Evolutionary conservation across 495 filamentous ascomycete species (phyloP), one percentile per base, ranked within the genome.

Genomic region (Aspergillus ellipticus): DNA sequence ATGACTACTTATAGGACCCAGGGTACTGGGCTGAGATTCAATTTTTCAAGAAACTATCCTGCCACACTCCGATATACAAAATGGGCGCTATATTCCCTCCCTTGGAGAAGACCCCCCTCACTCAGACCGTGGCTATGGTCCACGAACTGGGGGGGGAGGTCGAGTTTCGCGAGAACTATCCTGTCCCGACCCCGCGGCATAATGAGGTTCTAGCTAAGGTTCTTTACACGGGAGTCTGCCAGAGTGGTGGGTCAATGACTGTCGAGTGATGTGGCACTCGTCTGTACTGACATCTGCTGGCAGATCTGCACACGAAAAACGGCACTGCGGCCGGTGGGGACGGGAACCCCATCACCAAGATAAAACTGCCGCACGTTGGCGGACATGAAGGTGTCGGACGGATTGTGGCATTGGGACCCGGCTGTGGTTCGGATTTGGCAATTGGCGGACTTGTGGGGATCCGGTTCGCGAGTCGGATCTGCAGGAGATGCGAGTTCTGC

Each of bases 121-220:
- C 67, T 3, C 76, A 79, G 59, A 79, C 73, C 3, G 75, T 77
- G 17, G 74, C 77, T 33, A 65, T 78, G 22, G 74, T 79, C 24
- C 63, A 57, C n/a, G 54, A 66, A 17, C 68, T 79, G 5, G 78
- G 75, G 9, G 75, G 75, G 21, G 50, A 60, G 15, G 75, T 80
- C 20, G 69, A 77, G 52, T 79, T 79, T 58, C 66, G 68, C 24
- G 59, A 67, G 20, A 68, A 77, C 42, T 79, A 79, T 43, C 76
- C 78, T n/a, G 75, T 81, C 6, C 70, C 74, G 19, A 61, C 43
- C 0, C 72, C 76, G 1, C 69, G 68, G 1, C 62, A 61, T 10
- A 77, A 79, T 45, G 78, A 81, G 65, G 76, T 79, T 6, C 61
- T 79, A 6, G 78, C 77, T 29, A 74, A 79, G 55, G 69, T 79